Base-by-base conservation (phyloP, 768 basidiomycete species). In the Kwoniella sp. region DNA sequence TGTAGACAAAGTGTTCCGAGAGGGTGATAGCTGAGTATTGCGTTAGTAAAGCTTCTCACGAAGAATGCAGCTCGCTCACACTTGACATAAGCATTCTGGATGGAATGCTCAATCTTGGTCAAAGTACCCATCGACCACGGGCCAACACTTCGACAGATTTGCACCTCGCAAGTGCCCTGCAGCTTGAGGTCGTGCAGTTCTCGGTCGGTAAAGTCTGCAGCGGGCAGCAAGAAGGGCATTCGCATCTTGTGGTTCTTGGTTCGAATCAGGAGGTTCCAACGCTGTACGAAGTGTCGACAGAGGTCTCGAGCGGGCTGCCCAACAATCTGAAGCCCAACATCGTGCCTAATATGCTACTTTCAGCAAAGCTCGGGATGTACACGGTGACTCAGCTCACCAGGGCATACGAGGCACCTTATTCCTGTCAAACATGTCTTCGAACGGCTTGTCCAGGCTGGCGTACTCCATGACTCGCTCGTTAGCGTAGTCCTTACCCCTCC, bases 1-100 rank as follows among this genome's bases (percentile, higher is more conserved):
- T 95, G 76, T 99, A 99, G 28, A 99, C 88, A 69, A 98, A 99
- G 68, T 95, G 90, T 62, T 96, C 90, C 22, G 90, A 92, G 66
- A 87, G 77, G 67, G 92, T 85, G 47, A 95, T 95, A 9, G 89
- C 89, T 91, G 57, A 43, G 14, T 1, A 19, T 9, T 39, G 14
- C 43, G 19, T 50, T 1, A 46, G 32, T 27, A 27, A 15, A 23
- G 5, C 3, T 4, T 10, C 9, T n/a, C n/a, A n/a, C n/a, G n/a
- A n/a, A n/a, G n/a, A 11, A 36, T 43, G 2, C 9, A 25, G 28
- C 15, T 27, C 39, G 14, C 62, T 48, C 51, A 87, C 89, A 88
- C 80, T 91, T 85, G 51, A 89, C 76, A 68, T 96, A 95, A 11
- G 92, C 91, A 63, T 88, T 89, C 76, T 92, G 90, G 36, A 98